Percentiles rank a stretch among this genome's conserved stretches.
These are phyloP conservation scores for Xylariaceae sp. DNA, from an alignment of 2,329 filamentous ascomycete species.

Conservation along the genomic window DNA sequence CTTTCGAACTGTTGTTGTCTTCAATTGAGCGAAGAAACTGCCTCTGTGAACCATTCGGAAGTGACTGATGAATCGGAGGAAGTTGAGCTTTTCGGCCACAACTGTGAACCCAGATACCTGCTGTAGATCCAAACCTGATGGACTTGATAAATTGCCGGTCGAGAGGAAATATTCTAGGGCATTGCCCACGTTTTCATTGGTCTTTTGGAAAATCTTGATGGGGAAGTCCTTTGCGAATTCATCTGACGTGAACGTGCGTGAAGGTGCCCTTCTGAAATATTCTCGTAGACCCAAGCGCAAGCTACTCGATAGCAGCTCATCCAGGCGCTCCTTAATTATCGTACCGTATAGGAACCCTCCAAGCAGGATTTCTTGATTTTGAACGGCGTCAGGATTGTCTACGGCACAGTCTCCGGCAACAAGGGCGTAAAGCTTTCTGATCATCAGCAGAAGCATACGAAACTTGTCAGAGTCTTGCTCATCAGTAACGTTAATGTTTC, in stretches of 20 bases:
- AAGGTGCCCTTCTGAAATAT: constrained; percentile 61
- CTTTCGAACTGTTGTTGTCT: constrained; percentile 96
- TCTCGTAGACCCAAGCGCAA: constrained; percentile 62
- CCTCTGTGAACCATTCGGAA: constrained; percentile 99
- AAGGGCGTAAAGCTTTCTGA: constrained; percentile 90
- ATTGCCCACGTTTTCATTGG: constrained; percentile 87
- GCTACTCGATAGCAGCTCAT: constrained; percentile 76
- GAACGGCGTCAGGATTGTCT: constrained; percentile 95
- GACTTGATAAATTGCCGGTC: constrained; percentile 90
- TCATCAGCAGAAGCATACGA: constrained; percentile 93
- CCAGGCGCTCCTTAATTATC: constrained; percentile 92
- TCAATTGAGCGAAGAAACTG: constrained; percentile 97
- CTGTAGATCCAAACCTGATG: constrained; percentile 91
- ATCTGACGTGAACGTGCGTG: constrained; percentile 77
- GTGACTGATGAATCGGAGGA: constrained; percentile 96
- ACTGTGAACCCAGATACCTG: constrained; percentile 95
- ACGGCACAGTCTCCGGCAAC: constrained; percentile 91
- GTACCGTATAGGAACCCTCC: constrained; percentile 94
- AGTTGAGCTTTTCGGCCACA: constrained; percentile 98
- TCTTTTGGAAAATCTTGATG: constrained; percentile 76
- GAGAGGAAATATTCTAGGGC: constrained; percentile 94
- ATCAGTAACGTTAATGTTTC: constrained; percentile 82
- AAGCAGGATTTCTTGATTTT: constrained; percentile 93
- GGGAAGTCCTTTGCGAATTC: constrained; percentile 83
- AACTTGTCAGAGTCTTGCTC: constrained; percentile 91